Evolutionary conservation across 352 stramenopile genomes (phyloP), one percentile per base, ranked within the genome.

Genomic region (Phytophthora sansomeana): DNA sequence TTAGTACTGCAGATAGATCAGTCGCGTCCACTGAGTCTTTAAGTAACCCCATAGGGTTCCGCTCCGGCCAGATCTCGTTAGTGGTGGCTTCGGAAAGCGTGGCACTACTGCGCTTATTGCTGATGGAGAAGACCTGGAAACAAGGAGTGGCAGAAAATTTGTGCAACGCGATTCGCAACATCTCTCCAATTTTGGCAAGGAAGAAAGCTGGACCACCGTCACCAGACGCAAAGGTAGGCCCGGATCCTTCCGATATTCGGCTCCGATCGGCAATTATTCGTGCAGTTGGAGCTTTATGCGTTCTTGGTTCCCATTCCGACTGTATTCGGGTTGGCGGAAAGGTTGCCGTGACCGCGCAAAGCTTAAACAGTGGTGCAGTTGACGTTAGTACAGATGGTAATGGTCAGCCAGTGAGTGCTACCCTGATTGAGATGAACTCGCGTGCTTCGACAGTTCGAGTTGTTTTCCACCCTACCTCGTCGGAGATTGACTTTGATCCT

Each of bases 61-160:
- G 81, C 16, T 94, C 85, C 0, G 89, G 89, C 5, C 86, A 95
- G 59, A 85, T 96, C 29, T 92, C 86, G 24, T 55, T 95, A 4
- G 76, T 87, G 7, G 71, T 90, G 16, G 89, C 89, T 9, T 93
- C 87, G 0, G 89, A 96, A 65, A 94, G 86, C 55, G 89, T 96
- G 6, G 89, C 87, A 16, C 55, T 96, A 28, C 63, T 96, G 39
- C 82, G 89, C 13, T 39, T 87, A 16, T 48, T 96, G 38, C 78
- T 95, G 16, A 83, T 79, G n/a, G 71, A 95, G 33, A 80, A 72
- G 2, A 72, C 74, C 5, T 96, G 89, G 89, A 69, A 82, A 19
- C 33, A 73, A 44, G 70, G 77, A 1, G 87, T 96, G 5, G 66
- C 84, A 6, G 83, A 92, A 10, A 74, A 90, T 30, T 66, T 96